Conservation (phyloP, 441 rosid genomes). For the Hura crepitans region DNA sequence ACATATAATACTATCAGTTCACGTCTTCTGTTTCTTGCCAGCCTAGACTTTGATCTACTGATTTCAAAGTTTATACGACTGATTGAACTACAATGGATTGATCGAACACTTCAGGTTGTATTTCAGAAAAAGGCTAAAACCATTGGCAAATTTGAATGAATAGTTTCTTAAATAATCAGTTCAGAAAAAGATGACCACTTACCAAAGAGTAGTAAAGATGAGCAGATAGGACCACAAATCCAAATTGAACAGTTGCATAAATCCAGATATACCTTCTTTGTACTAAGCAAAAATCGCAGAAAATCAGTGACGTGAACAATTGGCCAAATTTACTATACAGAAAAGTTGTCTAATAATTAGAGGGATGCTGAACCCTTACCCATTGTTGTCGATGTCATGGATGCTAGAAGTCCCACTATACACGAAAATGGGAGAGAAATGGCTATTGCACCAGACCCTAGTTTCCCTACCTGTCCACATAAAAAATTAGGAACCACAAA, state of each 20-base stretch:
- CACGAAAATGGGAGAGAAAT: slow-evolving; percentile 95
- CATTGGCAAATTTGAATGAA: neutral
- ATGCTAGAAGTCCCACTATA: slow-evolving; percentile 81
- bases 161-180: neutral
- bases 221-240: slow-evolving; percentile 62
- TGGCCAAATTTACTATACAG: neutral
- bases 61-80: neutral
- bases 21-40: neutral
- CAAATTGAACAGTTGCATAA: slow-evolving; percentile 67
- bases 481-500: slow-evolving; percentile 12
- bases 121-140: no score
- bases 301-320: slow-evolving; percentile 15
- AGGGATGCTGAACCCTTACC: slow-evolving; percentile 41
- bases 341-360: neutral
- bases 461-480: slow-evolving; percentile 50
- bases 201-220: slow-evolving; percentile 78
- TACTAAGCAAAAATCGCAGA: slow-evolving; percentile 38
- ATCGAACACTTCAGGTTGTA: neutral
- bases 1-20: neutral
- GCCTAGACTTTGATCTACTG: neutral
- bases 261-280: slow-evolving; percentile 62
- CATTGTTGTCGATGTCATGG: slow-evolving; percentile 91
- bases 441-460: slow-evolving; percentile 88
- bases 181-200: slow-evolving; percentile 23
- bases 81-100: neutral